Evolutionary conservation across 805 yeast genomes (phyloP), one percentile per base, ranked within the genome.

Genomic region (Candida maltosa): DNA sequence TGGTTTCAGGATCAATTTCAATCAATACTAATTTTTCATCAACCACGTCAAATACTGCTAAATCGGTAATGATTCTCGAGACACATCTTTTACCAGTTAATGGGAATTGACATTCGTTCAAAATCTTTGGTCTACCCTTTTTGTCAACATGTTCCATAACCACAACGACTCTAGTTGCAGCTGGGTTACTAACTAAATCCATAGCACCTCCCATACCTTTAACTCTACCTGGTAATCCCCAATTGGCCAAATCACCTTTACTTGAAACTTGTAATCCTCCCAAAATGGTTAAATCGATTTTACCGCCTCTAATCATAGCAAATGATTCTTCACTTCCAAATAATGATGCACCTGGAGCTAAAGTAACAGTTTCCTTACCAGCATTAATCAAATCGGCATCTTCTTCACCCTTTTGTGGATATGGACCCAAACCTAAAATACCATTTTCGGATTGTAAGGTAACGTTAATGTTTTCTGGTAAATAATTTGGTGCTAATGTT

Each of bases 181-280:
- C 51, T 11, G 75, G 75, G 43, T 69, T 69, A 5, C 73, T 63
- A 5, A 69, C 76, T 16, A 72, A 59, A 45, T 70, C 76, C 76
- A 73, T 73, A 16, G 76, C 76, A 12, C 77, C 76, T 17, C 77
- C 77, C 70, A 71, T 73, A 14, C 77, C 77, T 47, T 68, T 70
- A 29, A 72, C 65, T 39, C 62, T 55, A 6, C 76, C 76, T 1
- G 78, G 76, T 4, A 72, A 55, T 17, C 70, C 74, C 76, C 77
- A 72, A 48, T 72, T 72, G 26, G 78, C 77, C 25, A 72, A 59
- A 38, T 73, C 77, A 25, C 77, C 77, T 31, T 41, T 52, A 29
- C 59, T 57, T 1, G 75, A 64, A 5, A 73, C 76, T 47, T 72
- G 76, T 52, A 72, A 58, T 9, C 73, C 76, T 4, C 78, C 78